Evolutionary conservation across 768 basidiomycete genomes (phyloP), one percentile per base, ranked within the genome.

Genomic region (Tulasnella sp.): DNA sequence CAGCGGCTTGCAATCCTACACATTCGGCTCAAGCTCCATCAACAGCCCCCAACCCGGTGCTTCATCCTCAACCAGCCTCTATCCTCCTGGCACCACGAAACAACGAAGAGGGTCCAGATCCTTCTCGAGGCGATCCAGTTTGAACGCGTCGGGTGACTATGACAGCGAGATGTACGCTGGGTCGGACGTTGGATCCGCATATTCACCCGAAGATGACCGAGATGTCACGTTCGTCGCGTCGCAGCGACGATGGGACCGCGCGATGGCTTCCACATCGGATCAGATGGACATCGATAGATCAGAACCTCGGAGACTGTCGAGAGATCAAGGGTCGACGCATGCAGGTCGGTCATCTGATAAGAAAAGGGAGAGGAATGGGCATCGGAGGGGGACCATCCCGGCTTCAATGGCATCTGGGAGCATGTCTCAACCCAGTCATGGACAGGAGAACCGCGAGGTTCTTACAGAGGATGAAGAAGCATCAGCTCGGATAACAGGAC

Each of bases 391-490:
- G 24, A 43, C 24, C 53, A 55, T 7, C n/a, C n/a, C n/a, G n/a
- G 15, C 34, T 38, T 45, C 55, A 42, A 30, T 24, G 29, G 19
- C 3, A 5, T 43, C 41, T 27, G 24, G 51, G 15, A 43, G 26
- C 41, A 21, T 42, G 13, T 17, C 30, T n/a, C 21, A 38, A 19
- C 43, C 29, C 34, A 56, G 38, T 9, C 38, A 26, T 19, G 41
- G 49, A 32, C 32, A 51, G n/a, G 58, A 29, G 29, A 47, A 59
- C 49, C 34, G 34, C 21, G 61, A 61, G 21, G 45, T 38, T n/a
- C 17, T 21, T 21, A 34, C 43, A 9, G 43, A 61, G 21, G 73
- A 72, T 50, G 70, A 72, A 24, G 68, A 67, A 15, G 70, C 69
- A n/a, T 68, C 65, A 1, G 68, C 63, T 21, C 61, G 69, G 23